A percentile compares a stretch with the other conserved stretches of the same genome.
phyloP scores from a whole-genome alignment of 2,329 filamentous ascomycete genomes.

The Septoria linicola region DNA sequence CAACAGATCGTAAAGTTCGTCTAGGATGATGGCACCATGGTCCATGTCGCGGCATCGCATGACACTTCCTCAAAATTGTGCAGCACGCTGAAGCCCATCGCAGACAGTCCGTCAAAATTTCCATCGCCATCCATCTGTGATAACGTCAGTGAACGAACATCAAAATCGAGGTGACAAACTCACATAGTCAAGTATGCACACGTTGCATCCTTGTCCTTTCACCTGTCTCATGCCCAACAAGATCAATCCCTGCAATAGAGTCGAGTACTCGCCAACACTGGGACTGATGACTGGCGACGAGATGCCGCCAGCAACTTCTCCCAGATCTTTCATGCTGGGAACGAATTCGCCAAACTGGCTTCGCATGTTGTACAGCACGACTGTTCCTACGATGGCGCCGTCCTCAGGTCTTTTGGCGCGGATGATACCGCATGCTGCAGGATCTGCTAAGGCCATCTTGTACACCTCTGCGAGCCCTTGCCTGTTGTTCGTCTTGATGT shows the following conservation, averaged over 20 bases:
- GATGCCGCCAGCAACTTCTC: conserved; percentile 68
- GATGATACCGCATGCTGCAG: conserved; percentile 74
- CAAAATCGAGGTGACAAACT: conserved; percentile 40
- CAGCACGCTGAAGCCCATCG: conserved; percentile 76
- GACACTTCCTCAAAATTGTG: conserved; percentile 82
- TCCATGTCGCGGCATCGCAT: conserved; percentile 64
- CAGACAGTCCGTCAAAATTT: conserved; percentile 68
- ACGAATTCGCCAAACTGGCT: conserved; percentile 68
- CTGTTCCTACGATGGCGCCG: conserved; percentile 69
- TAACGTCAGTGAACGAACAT: conserved; percentile 29
- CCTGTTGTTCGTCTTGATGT: conserved; percentile 71
- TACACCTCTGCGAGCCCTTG: conserved; percentile 80
- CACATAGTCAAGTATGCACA: conserved; percentile 78
- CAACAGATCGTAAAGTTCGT: background rate
- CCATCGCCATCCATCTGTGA: conserved; percentile 69
- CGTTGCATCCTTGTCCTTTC: conserved; percentile 71
- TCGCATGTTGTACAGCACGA: conserved; percentile 73
- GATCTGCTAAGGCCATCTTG: conserved; percentile 68
- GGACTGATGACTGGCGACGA: conserved; percentile 75
- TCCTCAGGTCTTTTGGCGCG: conserved; percentile 71
- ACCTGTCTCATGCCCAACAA: conserved; percentile 79
- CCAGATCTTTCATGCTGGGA: conserved; percentile 62
- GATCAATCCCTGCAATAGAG: conserved; percentile 73
- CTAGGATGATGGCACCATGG: conserved; percentile 31
- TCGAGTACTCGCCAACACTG: conserved; percentile 65